These are phyloP conservation scores for Arabidopsis hybrid DNA, from an alignment of 441 rosid genomes.

Conservation along the genomic window DNA sequence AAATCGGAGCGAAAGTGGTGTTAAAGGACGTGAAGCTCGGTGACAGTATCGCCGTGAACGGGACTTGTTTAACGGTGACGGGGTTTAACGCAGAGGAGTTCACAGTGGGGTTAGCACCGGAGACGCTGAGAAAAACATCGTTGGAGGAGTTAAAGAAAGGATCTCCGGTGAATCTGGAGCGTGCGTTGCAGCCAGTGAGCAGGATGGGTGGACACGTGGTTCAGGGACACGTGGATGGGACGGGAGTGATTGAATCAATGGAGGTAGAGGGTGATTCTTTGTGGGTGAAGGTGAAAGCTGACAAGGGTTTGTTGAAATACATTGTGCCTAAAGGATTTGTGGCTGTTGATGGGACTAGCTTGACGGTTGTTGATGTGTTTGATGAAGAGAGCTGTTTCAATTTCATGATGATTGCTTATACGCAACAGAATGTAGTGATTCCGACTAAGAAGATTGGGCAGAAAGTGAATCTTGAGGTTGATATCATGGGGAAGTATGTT, in stretches of 20 bases:
- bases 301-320: constrained; percentile 59
- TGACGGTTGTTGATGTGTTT: constrained; percentile 87
- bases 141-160: constrained; percentile 69
- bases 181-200: constrained; percentile 79
- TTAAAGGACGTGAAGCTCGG: constrained; percentile 73
- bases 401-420: constrained; percentile 85
- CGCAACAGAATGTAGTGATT: constrained; percentile 79
- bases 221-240: constrained; percentile 96
- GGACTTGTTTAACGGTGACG: constrained; percentile 90
- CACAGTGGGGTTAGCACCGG: constrained; percentile 75
- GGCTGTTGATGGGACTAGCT: constrained; percentile 89
- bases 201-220: constrained; percentile 96
- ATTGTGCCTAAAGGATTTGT: constrained; percentile 88
- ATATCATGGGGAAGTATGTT: constrained; percentile 89
- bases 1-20: constrained; percentile 63
- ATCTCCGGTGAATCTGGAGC: constrained; percentile 84
- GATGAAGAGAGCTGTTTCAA: constrained; percentile 78
- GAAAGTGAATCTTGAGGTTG: constrained; percentile 92
- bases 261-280: constrained; percentile 75
- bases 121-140: constrained; percentile 81
- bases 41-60: constrained; percentile 85
- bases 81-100: constrained; percentile 64
- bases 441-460: constrained; percentile 75
- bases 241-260: constrained; percentile 74
- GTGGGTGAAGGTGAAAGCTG: constrained; percentile 80